Evolutionary conservation across 1,284 basidiomycete species (phyloP).

Genomic region (Rhodotorula sp.): DNA sequence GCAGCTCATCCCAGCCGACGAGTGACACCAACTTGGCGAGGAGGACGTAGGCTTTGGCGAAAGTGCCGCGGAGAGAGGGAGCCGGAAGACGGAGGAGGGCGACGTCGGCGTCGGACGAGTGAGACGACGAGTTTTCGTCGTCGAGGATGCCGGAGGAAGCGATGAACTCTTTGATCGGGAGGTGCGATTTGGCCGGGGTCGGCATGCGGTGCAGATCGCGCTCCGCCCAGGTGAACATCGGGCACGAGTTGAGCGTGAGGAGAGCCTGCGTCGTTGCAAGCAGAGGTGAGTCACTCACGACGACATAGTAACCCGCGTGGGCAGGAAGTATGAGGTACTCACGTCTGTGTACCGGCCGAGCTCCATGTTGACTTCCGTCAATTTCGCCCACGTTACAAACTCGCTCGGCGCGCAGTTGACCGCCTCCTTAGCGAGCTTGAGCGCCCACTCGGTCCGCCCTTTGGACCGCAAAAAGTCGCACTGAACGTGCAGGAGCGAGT

Average conservation of each 20-base stretch:
- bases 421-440: constrained; percentile 84
- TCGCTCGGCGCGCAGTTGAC: constrained; percentile 98
- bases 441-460: constrained; percentile 79
- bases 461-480: constrained; percentile 89
- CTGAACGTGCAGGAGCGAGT: constrained; percentile 89
- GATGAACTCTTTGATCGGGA: constrained; percentile 82
- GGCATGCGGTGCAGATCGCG: constrained; percentile 88
- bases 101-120: constrained; percentile 91
- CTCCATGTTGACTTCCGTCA: constrained; percentile 92
- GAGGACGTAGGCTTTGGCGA: constrained; percentile 88
- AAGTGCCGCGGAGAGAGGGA: constrained; percentile 89
- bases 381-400: constrained; percentile 97
- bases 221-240: constrained; percentile 99
- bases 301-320: background rate
- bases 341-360: constrained; percentile 78
- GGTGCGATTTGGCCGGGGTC: constrained; percentile 74
- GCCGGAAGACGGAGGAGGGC: constrained; percentile 89
- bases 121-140: constrained; percentile 56
- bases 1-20: constrained; percentile 97
- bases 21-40: constrained; percentile 84
- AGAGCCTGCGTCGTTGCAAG: constrained; percentile 53
- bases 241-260: constrained; percentile 95
- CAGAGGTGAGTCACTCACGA: constrained; percentile 51
- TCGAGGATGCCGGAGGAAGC: constrained; percentile 61
- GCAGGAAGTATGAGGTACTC: constrained; percentile 5